These are phyloP conservation scores for Yamadazyma conglobata DNA, from an alignment of 1,139 yeast genomes.

Conservation along the genomic window DNA sequence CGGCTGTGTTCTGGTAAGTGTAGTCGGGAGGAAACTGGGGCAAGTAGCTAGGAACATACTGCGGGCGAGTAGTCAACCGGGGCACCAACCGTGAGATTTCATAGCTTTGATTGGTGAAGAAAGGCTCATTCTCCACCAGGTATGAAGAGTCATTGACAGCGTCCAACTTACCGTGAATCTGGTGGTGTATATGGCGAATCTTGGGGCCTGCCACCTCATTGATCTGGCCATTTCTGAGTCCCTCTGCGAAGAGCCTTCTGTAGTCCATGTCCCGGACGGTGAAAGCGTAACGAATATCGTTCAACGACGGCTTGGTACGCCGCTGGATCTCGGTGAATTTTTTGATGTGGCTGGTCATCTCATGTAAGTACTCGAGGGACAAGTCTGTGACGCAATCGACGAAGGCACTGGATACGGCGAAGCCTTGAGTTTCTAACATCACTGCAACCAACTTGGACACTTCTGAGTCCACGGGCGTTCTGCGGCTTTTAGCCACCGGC, in stretches of 20 bases:
- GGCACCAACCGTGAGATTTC: constrained; percentile 56
- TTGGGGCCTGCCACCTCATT: not conserved
- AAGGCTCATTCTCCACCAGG: constrained; percentile 25
- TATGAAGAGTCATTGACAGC: constrained; percentile 2
- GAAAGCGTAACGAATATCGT: constrained; percentile 53
- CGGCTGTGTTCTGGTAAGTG: constrained; percentile 77
- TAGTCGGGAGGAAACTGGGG: constrained; percentile 93
- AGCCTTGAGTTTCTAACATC: constrained; percentile 34
- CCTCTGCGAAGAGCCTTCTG: constrained; percentile 45
- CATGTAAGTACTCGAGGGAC: constrained; percentile 49
- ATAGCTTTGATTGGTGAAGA: constrained; percentile 45
- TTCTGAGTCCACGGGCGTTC: constrained; percentile 32
- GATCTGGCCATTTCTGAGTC: constrained; percentile 4
- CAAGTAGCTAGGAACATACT: constrained; percentile 66
- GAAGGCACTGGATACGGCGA: constrained; percentile 39
- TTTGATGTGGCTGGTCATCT: constrained; percentile 45
- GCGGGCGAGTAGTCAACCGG: constrained; percentile 44
- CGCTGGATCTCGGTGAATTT: constrained; percentile 66
- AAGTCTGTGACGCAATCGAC: constrained; percentile 45
- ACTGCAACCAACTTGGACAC: constrained; percentile 33
- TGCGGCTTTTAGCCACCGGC: constrained; percentile 5
- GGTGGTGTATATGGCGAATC: constrained; percentile 8
- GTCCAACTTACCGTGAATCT: constrained; percentile 6
- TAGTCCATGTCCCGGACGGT: constrained; percentile 43
- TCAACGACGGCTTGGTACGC: constrained; percentile 54